Evolutionary conservation across 2,329 filamentous ascomycete species (phyloP), one percentile per base, ranked within the genome.

Genomic region (Didymosphaeria variabile): DNA sequence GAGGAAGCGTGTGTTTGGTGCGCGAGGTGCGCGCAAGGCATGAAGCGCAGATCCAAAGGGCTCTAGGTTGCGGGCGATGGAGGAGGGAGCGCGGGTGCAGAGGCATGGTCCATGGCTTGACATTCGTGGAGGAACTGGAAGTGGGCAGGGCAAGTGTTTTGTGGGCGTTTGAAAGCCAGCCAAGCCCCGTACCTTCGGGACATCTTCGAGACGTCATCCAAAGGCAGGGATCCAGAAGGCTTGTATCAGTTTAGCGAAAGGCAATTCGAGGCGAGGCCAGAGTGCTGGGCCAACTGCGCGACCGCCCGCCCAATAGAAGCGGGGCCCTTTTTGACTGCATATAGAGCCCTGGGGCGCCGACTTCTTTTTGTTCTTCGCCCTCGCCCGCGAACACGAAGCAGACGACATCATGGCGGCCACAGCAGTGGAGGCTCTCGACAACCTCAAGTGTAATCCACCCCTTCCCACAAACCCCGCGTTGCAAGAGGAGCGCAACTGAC

Each of bases 371-470:
- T 55, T 40, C 54, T 36, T 44, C 31, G 58, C 44, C 32, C 26
- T 53, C 19, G n/a, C 50, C 47, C 38, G 26, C 34, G n/a, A 36
- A 36, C 40, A 34, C 32, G 13, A 8, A 47, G 6, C 40, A 52
- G 45, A 63, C 34, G 38, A 56, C 54, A 76, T 55, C 64, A 80
- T 80, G 78, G 75, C 78, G 57, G 78, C 77, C 34, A 71, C 72
- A 61, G 73, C 71, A 67, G 72, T 72, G 34, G 76, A 78, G 49
- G 76, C 72, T 17, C 64, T 80, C 65, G 69, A 74, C 68, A 73
- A 75, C 67, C 59, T 80, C 58, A 77, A 74, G 69, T 70, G 78
- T 79, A 74, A 26, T 76, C 63, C 32, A 44, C 1, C 5, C 36
- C 38, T 12, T 23, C 32, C 50, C 12, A 8, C 49, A 8, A 5